Base-by-base conservation (phyloP, 208 protist genomes). In the Leptomonas pyrrhocoris region DNA sequence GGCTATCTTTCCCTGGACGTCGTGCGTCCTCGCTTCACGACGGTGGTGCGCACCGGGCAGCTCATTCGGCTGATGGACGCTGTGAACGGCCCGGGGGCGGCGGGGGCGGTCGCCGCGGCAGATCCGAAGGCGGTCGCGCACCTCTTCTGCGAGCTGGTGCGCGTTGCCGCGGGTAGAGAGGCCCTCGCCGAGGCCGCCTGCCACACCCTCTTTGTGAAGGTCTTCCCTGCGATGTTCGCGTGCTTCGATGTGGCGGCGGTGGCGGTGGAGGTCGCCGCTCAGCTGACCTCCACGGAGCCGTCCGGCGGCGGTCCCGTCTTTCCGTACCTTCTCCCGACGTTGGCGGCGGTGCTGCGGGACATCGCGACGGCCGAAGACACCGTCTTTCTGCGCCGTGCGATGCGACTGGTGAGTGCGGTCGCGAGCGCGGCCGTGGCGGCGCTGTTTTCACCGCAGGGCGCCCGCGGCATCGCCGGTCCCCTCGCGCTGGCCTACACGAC, bases 41-140 rank as follows among this genome's bases (percentile, higher is more conserved):
- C 63, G 4, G 64, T 74, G 68, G 87, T 94, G 38, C 89, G 92
- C 54, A 93, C 87, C 0, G 88, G 80, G 1, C 92, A 96, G 74
- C 77, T 93, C 2, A 51, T 96, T 23, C 85, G 87, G n/a, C 69
- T 96, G 60, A 59, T 84, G 45, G 87, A 88, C 40, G 60, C 59
- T 60, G 69, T 83, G 61, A 61, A 79, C 34, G 72, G 58, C 8
- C 62, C 76, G 28, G 72, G 72, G 18, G 54, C 56, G 15, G 67
- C 69, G 19, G 77, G 65, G 56, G 55, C 73, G 27, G 71, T 77
- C 27, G 73, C 71, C 0, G 19, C 30, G 13, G 59, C 31, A 21
- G 72, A 81, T 19, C 42, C 62, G 13, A 71, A 73, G 19, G 51
- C 80, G 56, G 76, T 68, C 11, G 68, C 79, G 16, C 59, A 40